phyloP scores from a whole-genome alignment of 768 basidiomycete genomes.

The Termitomyces sp. region DNA sequence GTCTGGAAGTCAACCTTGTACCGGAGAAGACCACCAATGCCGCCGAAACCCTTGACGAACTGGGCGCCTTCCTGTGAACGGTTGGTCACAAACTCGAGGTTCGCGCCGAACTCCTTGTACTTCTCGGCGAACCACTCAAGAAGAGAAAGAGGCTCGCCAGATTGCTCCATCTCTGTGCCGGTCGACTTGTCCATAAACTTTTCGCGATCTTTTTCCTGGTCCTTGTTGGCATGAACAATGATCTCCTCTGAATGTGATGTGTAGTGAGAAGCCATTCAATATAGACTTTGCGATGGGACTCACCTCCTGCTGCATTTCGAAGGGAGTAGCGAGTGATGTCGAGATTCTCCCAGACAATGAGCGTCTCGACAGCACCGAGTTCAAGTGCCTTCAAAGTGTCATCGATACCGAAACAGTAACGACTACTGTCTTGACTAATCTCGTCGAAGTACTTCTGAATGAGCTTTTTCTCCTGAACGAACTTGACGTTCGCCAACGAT shows the following conservation, averaged over 20 bases:
- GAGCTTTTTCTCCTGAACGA: constrained; percentile 97
- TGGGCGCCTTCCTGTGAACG: constrained; percentile 96
- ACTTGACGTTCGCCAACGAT: constrained; percentile 96
- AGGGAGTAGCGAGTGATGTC: constrained; percentile 86
- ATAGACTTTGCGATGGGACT: constrained; percentile 8
- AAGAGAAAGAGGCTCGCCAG: constrained; percentile 74
- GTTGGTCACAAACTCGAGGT: constrained; percentile 94
- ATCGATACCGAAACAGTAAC: constrained; percentile 96
- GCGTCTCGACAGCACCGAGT: constrained; percentile 92
- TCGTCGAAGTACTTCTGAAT: constrained; percentile 99
- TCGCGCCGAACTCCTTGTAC: constrained; percentile 96
- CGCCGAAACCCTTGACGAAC: constrained; percentile 98
- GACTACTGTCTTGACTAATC: constrained; percentile 95
- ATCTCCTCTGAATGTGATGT: constrained; percentile 61
- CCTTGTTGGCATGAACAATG: constrained; percentile 72
- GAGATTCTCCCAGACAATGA: constrained; percentile 98
- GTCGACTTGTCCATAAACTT: constrained; percentile 97
- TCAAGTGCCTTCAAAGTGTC: constrained; percentile 97
- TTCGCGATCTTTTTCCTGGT: constrained; percentile 89
- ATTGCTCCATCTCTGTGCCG: constrained; percentile 92
- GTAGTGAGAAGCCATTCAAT: not conserved
- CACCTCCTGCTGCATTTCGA: constrained; percentile 90
- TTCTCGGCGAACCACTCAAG: constrained; percentile 99
- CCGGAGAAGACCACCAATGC: constrained; percentile 90
- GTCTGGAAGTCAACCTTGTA: constrained; percentile 98